A percentile compares a stretch with the other conserved stretches of the same genome.
These are phyloP conservation scores for Fusarium sp. DNA, from an alignment of 2,329 filamentous ascomycete genomes.

Conservation along the genomic window DNA sequence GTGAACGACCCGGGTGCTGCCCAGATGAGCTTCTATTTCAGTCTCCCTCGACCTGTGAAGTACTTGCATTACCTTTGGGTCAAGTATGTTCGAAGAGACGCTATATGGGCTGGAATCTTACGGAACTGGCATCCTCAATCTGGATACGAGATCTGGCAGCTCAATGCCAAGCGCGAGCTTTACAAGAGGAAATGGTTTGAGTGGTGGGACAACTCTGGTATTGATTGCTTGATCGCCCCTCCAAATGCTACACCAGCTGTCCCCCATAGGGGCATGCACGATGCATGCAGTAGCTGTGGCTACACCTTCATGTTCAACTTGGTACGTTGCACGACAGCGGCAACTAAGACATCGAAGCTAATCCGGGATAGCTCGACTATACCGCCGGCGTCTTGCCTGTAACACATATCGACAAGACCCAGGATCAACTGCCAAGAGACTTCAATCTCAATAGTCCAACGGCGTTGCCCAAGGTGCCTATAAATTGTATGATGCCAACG, in stretches of 20 bases:
- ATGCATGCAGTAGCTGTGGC: slow-evolving; percentile 86
- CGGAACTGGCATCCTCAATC: slow-evolving; percentile 79
- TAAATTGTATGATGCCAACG: slow-evolving; percentile 82
- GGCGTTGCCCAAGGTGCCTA: slow-evolving; percentile 86
- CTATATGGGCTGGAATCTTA: slow-evolving; percentile 82
- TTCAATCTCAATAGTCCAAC: slow-evolving; percentile 75
- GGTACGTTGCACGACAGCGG: slow-evolving; percentile 59
- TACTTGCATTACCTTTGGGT: slow-evolving; percentile 92
- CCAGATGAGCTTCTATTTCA: slow-evolving; percentile 80
- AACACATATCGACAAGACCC: slow-evolving; percentile 79
- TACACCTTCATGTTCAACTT: slow-evolving; percentile 96
- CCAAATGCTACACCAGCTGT: slow-evolving; percentile 92
- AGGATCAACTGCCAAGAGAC: slow-evolving; percentile 73
- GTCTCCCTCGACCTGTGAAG: slow-evolving; percentile 78
- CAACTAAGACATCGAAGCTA: not conserved
- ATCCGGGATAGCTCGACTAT: slow-evolving; percentile 77
- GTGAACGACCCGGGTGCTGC: slow-evolving; percentile 81
- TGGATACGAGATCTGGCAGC: slow-evolving; percentile 83
- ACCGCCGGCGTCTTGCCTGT: slow-evolving; percentile 85
- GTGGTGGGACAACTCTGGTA: slow-evolving; percentile 80
- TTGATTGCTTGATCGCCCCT: slow-evolving; percentile 86
- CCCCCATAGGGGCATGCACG: slow-evolving; percentile 86
- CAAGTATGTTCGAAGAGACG: slow-evolving; percentile 82
- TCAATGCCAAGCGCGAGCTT: slow-evolving; percentile 80
- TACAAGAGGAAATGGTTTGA: slow-evolving; percentile 84